A percentile compares a stretch with the other conserved stretches of the same genome.
These are phyloP conservation scores for Pleodorina starrii DNA, from an alignment of 139 green algal genomes.

Conservation along the genomic window DNA sequence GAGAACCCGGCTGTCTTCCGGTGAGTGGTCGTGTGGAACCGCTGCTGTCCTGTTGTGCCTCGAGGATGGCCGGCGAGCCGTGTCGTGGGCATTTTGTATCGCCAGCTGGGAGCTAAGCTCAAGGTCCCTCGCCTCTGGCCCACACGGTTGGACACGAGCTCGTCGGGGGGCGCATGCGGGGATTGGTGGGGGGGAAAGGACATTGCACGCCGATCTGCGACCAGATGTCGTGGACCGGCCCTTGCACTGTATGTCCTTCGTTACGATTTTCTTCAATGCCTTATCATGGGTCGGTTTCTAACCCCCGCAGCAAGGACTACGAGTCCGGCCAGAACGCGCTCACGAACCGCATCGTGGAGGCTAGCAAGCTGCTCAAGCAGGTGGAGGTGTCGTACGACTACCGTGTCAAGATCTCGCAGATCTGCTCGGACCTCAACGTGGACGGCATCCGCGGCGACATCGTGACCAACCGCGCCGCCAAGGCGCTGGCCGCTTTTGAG, in stretches of 20 bases:
- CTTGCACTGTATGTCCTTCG: background rate
- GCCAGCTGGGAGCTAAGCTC: too few relatives aligned
- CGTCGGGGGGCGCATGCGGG: too few relatives aligned
- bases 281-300: background rate
- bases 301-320: constrained; percentile 28
- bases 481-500: constrained; percentile 89
- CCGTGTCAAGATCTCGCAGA: constrained; percentile 75
- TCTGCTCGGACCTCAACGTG: constrained; percentile 90
- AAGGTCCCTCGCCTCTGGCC: too few relatives aligned
- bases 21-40: too few relatives aligned
- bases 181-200: too few relatives aligned
- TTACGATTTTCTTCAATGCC: background rate
- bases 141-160: too few relatives aligned
- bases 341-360: constrained; percentile 66
- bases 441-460: constrained; percentile 98
- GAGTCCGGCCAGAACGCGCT: constrained; percentile 61
- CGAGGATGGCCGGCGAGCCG: too few relatives aligned
- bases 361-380: constrained; percentile 62
- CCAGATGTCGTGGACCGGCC: too few relatives aligned
- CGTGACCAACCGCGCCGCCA: constrained; percentile 88
- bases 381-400: constrained; percentile 66
- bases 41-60: too few relatives aligned
- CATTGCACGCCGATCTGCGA: too few relatives aligned
- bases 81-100: too few relatives aligned
- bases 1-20: constrained; percentile 73